Evolutionary conservation across 495 filamentous ascomycete species (phyloP).

Genomic region (Neurospora sp.): DNA sequence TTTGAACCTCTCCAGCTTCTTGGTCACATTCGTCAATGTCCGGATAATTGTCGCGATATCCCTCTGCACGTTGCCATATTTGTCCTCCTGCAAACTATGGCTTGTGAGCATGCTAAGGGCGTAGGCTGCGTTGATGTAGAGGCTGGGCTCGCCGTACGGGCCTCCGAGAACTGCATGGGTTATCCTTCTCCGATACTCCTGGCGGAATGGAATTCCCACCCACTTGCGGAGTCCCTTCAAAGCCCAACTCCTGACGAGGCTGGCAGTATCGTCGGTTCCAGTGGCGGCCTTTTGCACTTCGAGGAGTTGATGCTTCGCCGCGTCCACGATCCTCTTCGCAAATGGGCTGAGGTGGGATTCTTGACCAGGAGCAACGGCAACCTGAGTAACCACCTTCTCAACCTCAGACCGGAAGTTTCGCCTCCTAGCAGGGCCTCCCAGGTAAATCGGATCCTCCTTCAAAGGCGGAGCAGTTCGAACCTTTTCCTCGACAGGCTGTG

Average conservation of each 20-base stretch:
- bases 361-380: conserved; percentile 52
- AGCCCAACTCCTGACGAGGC: conserved; percentile 18
- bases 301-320: conserved; percentile 32
- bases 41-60: conserved; percentile 65
- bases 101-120: conserved; percentile 58
- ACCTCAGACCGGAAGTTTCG: conserved; percentile 36
- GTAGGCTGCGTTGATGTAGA: conserved; percentile 60
- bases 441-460: conserved; percentile 52
- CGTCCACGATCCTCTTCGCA: conserved; percentile 24
- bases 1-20: conserved; percentile 59
- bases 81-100: conserved; percentile 70
- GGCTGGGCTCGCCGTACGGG: conserved; percentile 52
- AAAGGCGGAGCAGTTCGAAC: conserved; percentile 33
- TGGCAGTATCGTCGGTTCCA: conserved; percentile 29
- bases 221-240: conserved; percentile 38
- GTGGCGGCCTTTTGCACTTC: conserved; percentile 34
- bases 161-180: conserved; percentile 54
- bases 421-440: conserved; percentile 33
- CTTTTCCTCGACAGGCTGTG: conserved; percentile 18
- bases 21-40: conserved; percentile 55
- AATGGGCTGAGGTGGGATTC: conserved; percentile 29
- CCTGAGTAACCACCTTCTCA: conserved; percentile 41
- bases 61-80: conserved; percentile 74
- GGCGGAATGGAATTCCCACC: conserved; percentile 60
- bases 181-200: conserved; percentile 53